These are phyloP conservation scores for Murraya paniculata DNA, from an alignment of 345 rosid species.

Conservation along the genomic window DNA sequence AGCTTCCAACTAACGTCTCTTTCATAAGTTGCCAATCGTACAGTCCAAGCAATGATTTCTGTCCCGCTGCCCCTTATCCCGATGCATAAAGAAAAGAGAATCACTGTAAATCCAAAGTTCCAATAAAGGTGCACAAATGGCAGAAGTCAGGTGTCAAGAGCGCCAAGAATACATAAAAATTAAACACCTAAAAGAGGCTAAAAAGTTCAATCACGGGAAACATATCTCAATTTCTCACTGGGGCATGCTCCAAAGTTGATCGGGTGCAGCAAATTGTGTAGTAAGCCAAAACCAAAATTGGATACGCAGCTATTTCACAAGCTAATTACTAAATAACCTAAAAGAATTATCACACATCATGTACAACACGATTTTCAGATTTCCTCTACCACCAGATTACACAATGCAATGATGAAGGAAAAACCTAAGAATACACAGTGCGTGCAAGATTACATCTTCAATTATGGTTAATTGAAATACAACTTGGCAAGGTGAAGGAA, in stretches of 20 bases:
- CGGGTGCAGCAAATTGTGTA: not conserved
- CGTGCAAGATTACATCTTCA: constrained; percentile 40
- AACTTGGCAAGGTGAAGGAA: constrained; percentile 25
- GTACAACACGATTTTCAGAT: constrained; percentile 43
- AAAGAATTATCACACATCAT: constrained; percentile 52
- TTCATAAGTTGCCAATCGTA: too few relatives aligned
- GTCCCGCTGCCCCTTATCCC: too few relatives aligned
- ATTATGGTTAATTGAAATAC: constrained; percentile 30
- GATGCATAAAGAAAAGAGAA: not conserved
- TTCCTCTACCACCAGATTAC: constrained; percentile 37
- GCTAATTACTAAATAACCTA: constrained; percentile 41
- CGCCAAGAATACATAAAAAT: not conserved
- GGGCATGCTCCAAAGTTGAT: constrained; percentile 16
- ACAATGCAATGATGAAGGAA: constrained; percentile 16
- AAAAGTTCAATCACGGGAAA: not conserved
- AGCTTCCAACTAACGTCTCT: too few relatives aligned
- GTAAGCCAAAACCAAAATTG: constrained; percentile 26
- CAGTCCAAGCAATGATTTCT: too few relatives aligned
- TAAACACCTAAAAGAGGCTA: not conserved
- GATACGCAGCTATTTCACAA: constrained; percentile 31
- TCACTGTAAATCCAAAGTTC: not conserved
- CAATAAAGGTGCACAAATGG: not conserved
- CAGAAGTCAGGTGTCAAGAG: not conserved
- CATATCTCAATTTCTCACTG: not conserved
- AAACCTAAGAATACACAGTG: constrained; percentile 22